Percentiles rank a stretch among this genome's conserved stretches.
Conservation (phyloP, 2,329 filamentous ascomycete species). For the Trichoderma pleuroti region DNA sequence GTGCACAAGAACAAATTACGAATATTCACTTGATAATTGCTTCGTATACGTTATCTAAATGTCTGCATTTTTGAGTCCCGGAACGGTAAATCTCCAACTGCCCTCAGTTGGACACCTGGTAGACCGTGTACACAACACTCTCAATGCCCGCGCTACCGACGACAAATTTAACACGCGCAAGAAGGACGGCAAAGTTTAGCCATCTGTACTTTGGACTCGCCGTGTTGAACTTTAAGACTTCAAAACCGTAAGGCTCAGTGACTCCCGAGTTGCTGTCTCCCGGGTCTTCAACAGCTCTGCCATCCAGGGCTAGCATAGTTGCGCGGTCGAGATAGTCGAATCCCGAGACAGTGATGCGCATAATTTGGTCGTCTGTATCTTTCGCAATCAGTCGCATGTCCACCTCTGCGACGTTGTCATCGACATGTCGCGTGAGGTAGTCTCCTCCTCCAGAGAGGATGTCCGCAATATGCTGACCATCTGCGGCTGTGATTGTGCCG, state of each 20-base stretch:
- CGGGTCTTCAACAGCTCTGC: background rate
- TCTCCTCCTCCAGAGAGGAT: background rate
- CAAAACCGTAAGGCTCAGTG: conserved; percentile 3
- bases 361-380: background rate
- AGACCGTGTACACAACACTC: background rate
- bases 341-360: background rate
- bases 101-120: background rate
- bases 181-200: background rate
- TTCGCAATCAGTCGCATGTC: background rate
- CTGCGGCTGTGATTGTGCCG: background rate
- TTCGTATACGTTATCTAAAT: background rate
- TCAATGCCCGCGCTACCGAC: background rate
- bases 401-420: background rate
- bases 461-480: background rate
- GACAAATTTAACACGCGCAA: background rate
- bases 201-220: background rate
- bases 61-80: background rate
- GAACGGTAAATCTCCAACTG: background rate
- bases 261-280: background rate
- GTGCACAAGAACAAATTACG: background rate
- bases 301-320: conserved; percentile 6
- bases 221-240: conserved; percentile 5
- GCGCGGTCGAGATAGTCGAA: conserved; percentile 7
- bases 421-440: conserved; percentile 4
- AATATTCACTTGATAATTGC: background rate